Conservation (phyloP, 2,329 filamentous ascomycete species). For the Lachnellula suecica region DNA sequence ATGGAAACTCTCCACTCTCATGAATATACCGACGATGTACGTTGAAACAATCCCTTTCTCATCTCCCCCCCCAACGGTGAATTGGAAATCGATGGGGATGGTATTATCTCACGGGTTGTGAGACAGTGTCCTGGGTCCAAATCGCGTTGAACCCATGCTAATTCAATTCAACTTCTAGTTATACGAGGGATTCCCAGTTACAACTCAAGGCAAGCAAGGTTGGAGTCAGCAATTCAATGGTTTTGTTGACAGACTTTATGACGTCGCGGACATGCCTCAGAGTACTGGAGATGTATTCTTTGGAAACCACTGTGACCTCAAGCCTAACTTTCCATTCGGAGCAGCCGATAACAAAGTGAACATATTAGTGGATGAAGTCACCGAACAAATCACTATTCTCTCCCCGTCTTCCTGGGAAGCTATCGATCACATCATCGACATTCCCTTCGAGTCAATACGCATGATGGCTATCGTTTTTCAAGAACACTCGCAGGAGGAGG, state of each 20-base stretch:
- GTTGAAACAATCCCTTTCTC: no score
- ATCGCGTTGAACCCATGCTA: no score
- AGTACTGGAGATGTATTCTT: background rate
- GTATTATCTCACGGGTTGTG: no score
- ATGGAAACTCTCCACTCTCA: constrained; percentile 25
- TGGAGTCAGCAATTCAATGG: constrained; percentile 25
- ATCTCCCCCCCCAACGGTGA: no score
- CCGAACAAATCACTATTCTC: background rate
- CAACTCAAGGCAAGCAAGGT: constrained; percentile 9
- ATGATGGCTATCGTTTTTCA: background rate
- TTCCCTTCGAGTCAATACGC: background rate
- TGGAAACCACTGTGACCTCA: background rate
- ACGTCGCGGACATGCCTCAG: background rate
- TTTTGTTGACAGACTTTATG: constrained; percentile 21
- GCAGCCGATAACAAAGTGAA: background rate
- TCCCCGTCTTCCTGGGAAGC: background rate
- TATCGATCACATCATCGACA: background rate
- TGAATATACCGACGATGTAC: constrained; percentile 1
- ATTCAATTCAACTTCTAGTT: no score
- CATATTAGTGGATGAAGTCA: background rate
- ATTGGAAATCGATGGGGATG: no score
- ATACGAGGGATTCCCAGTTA: constrained; percentile 23
- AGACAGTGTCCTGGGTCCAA: no score
- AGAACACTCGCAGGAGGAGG: background rate
- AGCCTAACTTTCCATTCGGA: background rate